Conservation (phyloP, 768 basidiomycete genomes). For the Tylopilus rubrobrunneus region DNA sequence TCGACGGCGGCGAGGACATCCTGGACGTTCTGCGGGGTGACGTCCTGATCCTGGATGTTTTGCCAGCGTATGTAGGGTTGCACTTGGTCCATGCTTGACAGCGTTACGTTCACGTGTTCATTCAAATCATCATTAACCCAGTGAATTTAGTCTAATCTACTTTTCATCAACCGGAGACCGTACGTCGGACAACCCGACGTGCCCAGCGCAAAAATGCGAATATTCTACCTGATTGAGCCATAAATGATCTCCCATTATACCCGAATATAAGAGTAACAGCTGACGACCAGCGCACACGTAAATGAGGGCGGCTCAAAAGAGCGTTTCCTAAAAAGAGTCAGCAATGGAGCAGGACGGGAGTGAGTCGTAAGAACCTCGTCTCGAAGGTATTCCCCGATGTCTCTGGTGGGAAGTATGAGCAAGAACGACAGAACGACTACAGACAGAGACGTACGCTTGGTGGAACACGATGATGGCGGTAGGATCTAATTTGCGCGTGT, state of each 20-base stretch:
- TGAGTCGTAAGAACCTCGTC: constrained; percentile 66
- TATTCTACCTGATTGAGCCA: constrained; percentile 9
- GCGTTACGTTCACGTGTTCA: neutral
- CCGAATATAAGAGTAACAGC: constrained; percentile 13
- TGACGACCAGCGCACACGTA: neutral
- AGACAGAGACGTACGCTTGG: constrained; percentile 63
- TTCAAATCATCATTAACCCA: neutral
- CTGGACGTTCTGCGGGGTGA: constrained; percentile 48
- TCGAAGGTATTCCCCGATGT: constrained; percentile 96
- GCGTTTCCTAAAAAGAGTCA: constrained; percentile 56
- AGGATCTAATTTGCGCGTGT: constrained; percentile 95
- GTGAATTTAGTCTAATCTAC: constrained; percentile 24
- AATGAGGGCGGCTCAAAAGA: constrained; percentile 50
- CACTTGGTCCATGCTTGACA: constrained; percentile 32
- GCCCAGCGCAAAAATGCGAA: neutral
- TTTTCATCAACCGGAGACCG: constrained; percentile 21
- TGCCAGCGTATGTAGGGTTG: constrained; percentile 53
- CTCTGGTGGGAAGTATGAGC: constrained; percentile 43
- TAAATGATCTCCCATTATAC: constrained; percentile 15
- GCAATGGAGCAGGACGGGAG: constrained; percentile 2
- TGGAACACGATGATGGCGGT: constrained; percentile 98
- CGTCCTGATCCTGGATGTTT: constrained; percentile 49
- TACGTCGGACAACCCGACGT: constrained; percentile 31
- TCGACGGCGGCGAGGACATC: constrained; percentile 46
- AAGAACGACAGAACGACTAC: neutral